These are phyloP conservation scores for Smallanthus sonchifolius DNA, from an alignment of 129 eudicot genomes.

Conservation along the genomic window DNA sequence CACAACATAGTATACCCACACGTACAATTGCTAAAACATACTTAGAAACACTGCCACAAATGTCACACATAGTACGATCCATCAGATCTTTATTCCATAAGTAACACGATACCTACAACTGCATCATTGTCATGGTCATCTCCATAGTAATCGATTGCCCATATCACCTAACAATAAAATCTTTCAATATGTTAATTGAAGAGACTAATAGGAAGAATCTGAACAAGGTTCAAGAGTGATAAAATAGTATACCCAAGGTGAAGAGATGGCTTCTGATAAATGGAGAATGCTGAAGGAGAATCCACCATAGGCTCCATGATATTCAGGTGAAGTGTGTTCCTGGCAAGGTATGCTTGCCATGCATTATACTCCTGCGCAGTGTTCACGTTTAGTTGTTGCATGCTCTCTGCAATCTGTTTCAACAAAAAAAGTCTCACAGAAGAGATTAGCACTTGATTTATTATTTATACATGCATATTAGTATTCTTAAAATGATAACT, in stretches of 20 bases:
- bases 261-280: constrained; percentile 27
- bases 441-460: background rate
- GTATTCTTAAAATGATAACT: background rate
- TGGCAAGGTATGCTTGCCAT: constrained; percentile 27
- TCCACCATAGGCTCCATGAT: constrained; percentile 31
- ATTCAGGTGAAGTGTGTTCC: constrained; percentile 37
- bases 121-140: background rate
- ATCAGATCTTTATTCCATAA: constrained; percentile 23
- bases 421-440: background rate
- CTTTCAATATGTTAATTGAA: background rate
- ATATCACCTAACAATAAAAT: constrained; percentile 23
- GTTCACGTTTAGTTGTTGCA: constrained; percentile 49
- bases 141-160: background rate
- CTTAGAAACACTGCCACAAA: background rate
- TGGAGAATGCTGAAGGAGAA: constrained; percentile 15
- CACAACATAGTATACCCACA: background rate
- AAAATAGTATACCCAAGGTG: constrained; percentile 29
- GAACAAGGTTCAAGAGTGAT: background rate
- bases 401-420: constrained; percentile 57
- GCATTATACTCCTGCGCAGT: constrained; percentile 42
- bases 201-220: background rate
- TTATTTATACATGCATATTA: background rate
- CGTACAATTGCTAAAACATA: background rate
- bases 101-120: background rate
- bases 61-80: constrained; percentile 13